phyloP scores from a whole-genome alignment of 352 stramenopile species.

The Blastocystis sp. region DNA sequence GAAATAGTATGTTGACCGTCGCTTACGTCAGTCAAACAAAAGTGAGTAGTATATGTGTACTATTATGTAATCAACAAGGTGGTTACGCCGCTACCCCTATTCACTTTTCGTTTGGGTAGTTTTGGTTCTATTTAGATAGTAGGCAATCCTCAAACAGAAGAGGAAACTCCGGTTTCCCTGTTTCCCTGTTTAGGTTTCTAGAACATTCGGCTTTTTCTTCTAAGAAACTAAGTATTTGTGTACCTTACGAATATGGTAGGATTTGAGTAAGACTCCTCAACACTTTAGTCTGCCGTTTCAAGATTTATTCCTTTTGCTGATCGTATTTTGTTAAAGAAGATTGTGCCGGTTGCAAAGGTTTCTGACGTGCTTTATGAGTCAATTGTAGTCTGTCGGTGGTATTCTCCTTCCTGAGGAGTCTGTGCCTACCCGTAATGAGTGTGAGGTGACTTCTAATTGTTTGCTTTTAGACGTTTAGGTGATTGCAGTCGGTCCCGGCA shows the following conservation, averaged over 20 bases:
- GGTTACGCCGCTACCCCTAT: no score
- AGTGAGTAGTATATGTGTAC: no score
- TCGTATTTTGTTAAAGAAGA: conserved; percentile 63
- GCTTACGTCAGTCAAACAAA: no score
- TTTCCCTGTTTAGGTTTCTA: conserved; percentile 8
- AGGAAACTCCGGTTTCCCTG: background rate
- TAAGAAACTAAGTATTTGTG: background rate
- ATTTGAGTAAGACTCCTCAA: background rate
- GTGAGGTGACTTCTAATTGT: background rate
- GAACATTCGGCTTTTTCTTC: conserved; percentile 22
- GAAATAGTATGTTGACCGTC: no score
- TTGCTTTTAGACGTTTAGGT: conserved; percentile 5
- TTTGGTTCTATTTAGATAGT: no score
- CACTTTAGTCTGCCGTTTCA: conserved; percentile 38
- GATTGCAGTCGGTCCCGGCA: conserved; percentile 63
- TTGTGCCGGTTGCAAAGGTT: conserved; percentile 62
- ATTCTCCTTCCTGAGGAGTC: conserved; percentile 63
- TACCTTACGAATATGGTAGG: background rate
- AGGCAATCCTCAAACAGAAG: no score
- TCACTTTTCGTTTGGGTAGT: no score
- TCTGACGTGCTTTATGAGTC: background rate
- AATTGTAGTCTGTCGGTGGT: conserved; percentile 63
- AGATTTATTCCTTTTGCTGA: conserved; percentile 66
- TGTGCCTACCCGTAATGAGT: conserved; percentile 57
- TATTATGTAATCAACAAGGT: no score